Conservation (phyloP, 106 monocot species). For the Dendrobium catenatum region DNA sequence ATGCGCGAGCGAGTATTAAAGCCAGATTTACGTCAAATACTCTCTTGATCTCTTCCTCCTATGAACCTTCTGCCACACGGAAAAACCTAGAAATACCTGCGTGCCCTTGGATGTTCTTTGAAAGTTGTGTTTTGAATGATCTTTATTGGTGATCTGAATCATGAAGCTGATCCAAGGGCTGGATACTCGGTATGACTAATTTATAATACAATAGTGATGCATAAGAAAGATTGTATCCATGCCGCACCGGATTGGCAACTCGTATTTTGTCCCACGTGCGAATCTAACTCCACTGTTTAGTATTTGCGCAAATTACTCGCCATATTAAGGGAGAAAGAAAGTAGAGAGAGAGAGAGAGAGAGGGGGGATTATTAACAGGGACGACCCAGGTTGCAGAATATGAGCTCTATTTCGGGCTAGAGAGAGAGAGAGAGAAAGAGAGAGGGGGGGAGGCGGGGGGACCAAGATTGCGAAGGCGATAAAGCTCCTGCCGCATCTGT, state of each 20-base stretch:
- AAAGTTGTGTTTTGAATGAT: not conserved
- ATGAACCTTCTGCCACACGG: not conserved
- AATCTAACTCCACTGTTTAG: not conserved
- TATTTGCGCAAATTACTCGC: constrained; percentile 3
- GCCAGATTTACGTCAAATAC: not conserved
- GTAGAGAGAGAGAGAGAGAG: not conserved
- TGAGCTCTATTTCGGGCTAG: not conserved
- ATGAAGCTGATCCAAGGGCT: not conserved
- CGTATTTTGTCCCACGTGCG: not conserved
- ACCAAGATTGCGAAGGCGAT: constrained; percentile 5
- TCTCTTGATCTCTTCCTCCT: not conserved
- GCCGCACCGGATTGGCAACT: not conserved
- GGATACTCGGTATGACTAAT: not conserved
- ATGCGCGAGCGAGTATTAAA: not conserved
- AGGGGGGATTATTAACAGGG: not conserved
- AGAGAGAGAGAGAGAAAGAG: not conserved
- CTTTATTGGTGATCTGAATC: not conserved
- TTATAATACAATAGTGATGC: not conserved
- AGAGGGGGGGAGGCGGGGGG: not conserved
- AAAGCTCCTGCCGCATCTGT: not conserved
- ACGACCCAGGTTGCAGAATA: not conserved
- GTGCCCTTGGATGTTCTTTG: not conserved
- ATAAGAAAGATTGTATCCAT: not conserved
- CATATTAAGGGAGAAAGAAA: not conserved
- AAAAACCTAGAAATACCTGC: too few species aligned